Conservation (phyloP, 2,329 filamentous ascomycete species). For the Cladosporium sphaerospermum region DNA sequence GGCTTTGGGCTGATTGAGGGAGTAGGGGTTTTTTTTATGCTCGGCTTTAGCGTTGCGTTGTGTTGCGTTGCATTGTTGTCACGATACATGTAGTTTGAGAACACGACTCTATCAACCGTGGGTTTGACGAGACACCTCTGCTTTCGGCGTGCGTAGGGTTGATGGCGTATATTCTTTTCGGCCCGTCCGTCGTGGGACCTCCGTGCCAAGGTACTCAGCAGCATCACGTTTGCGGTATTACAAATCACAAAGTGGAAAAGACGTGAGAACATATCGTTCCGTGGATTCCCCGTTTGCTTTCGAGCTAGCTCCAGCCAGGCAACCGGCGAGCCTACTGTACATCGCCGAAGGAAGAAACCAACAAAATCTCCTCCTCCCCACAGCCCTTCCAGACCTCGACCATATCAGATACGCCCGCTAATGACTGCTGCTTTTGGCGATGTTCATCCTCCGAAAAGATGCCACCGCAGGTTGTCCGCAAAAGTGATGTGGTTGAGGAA, state of each 20-base stretch:
- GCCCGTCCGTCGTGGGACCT: too few relatives aligned
- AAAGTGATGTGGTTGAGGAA: constrained; percentile 4
- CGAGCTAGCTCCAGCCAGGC: constrained; percentile 9
- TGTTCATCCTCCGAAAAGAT: constrained; percentile 7
- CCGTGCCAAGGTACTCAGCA: too few relatives aligned
- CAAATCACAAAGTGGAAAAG: background rate
- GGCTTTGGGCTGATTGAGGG: background rate
- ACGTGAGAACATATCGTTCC: background rate
- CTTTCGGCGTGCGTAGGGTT: too few relatives aligned
- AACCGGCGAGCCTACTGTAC: constrained; percentile 9
- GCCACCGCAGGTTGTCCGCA: background rate
- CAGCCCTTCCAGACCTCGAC: background rate
- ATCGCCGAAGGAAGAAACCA: constrained; percentile 1
- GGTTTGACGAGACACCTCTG: too few relatives aligned
- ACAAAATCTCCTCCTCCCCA: background rate
- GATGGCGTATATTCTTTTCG: too few relatives aligned
- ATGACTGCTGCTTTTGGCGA: constrained; percentile 6
- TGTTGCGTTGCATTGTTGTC: too few relatives aligned
- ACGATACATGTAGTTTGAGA: too few relatives aligned
- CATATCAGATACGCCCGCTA: constrained; percentile 9
- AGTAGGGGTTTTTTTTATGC: background rate
- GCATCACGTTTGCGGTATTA: background rate
- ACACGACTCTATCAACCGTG: too few relatives aligned
- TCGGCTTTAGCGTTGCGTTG: too few relatives aligned
- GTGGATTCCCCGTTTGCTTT: constrained; percentile 8